Evolutionary conservation across 2,329 filamentous ascomycete species (phyloP), one percentile per base, ranked within the genome.

Genomic region (Catunica adiposa): DNA sequence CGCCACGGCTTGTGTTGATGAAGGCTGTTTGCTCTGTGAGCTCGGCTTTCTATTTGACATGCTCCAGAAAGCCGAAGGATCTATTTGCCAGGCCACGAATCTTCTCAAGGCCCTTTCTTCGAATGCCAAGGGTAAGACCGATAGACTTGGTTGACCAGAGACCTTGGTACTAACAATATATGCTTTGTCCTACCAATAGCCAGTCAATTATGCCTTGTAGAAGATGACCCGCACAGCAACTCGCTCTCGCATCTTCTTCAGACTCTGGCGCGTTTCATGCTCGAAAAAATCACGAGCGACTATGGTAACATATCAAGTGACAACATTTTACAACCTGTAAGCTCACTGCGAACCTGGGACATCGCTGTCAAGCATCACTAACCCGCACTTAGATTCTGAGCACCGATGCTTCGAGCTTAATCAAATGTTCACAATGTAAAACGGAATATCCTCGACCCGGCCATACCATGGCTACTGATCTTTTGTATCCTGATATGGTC

Each of bases 1-100:
- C 1, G 88, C 92, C 0, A 87, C 86, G 7, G 79, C 84, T 14
- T 98, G 92, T 65, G 73, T 89, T 1, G 81, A 80, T 61, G 89
- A 94, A 56, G 77, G 80, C 31, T 98, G 92, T 67, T 73, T 98
- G 44, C 71, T 98, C 1, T 98, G 92, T 68, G 92, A 98, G 68
- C 75, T 98, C 61, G 92, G 92, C 1, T 98, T 92, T 66, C 73
- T 98, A 8, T 94, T 95, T 62, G 94, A 98, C 65, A 98, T 98
- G 92, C 76, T 98, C 23, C 86, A 97, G 63, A 98, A 97, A 66
- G 92, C 92, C 1, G 84, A 85, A 60, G 90, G 89, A 0, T 84
- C 89, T 56, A 94, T 94, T 58, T 98, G 92, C 62, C 92, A 98
- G 66, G 92, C 92, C 14, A 95, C 90, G 0, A 98, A 98, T 64